Evolutionary conservation across 352 stramenopile species (phyloP).

Genomic region (Pythium brachiatum): DNA sequence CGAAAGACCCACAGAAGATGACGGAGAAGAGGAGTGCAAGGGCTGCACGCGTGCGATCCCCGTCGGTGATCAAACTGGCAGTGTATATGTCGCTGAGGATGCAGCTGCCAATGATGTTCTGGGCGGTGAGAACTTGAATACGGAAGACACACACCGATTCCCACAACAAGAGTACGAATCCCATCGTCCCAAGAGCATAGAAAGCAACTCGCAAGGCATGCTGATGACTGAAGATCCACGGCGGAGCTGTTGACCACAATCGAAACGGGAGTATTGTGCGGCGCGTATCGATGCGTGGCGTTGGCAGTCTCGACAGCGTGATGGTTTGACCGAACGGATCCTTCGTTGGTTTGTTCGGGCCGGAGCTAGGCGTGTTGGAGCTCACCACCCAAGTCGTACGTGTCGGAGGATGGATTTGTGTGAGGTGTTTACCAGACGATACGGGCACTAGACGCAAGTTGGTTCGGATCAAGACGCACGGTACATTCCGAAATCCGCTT

Average conservation of each 20-base stretch:
- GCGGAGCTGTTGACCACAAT: background rate
- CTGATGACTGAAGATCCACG: background rate
- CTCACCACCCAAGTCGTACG: background rate
- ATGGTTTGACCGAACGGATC: background rate
- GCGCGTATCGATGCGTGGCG: background rate
- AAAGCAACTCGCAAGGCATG: background rate
- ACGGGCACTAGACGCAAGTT: background rate
- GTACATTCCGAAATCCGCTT: background rate
- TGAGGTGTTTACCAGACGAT: background rate
- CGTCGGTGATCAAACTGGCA: background rate
- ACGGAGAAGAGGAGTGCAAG: background rate
- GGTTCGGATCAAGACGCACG: constrained; percentile 4
- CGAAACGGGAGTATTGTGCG: background rate
- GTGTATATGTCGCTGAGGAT: background rate
- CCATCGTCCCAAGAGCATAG: background rate
- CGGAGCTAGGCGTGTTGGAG: background rate
- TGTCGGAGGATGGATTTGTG: no score
- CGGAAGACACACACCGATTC: background rate
- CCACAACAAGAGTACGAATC: background rate
- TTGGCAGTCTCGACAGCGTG: background rate
- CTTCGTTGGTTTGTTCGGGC: no score
- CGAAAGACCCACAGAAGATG: background rate
- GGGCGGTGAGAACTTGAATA: background rate
- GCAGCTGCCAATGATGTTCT: background rate
- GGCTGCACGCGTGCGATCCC: background rate